These are phyloP conservation scores for Curvularia hawaiiensis DNA, from an alignment of 2,329 filamentous ascomycete genomes.

Conservation along the genomic window DNA sequence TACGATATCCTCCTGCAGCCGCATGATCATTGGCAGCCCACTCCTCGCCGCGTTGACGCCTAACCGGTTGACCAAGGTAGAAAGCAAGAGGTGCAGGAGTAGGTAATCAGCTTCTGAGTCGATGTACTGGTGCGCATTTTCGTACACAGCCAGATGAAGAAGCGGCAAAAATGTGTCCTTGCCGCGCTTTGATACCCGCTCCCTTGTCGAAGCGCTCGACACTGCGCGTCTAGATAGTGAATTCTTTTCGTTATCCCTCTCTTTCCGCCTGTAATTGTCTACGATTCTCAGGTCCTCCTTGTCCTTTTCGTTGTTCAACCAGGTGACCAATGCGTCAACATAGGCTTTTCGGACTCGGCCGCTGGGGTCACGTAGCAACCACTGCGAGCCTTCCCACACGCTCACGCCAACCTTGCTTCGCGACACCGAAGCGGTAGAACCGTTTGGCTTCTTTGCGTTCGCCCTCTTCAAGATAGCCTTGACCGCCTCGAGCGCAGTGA, in stretches of 20 bases:
- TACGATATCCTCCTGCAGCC: conserved; percentile 82
- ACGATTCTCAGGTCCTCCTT: conserved; percentile 66
- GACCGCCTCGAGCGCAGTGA: conserved; percentile 74
- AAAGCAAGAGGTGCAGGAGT: conserved; percentile 76
- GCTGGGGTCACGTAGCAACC: conserved; percentile 82
- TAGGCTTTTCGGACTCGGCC: conserved; percentile 83
- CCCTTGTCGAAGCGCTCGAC: conserved; percentile 68
- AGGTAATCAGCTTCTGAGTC: conserved; percentile 74
- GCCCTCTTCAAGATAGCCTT: conserved; percentile 83
- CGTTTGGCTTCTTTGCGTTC: conserved; percentile 59
- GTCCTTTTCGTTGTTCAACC: conserved; percentile 81
- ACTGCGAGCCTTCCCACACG: conserved; percentile 96
- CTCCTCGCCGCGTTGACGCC: conserved; percentile 81
- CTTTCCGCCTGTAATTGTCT: conserved; percentile 57
- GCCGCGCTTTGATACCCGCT: conserved; percentile 59
- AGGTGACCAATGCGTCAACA: conserved; percentile 79
- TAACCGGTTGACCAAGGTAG: conserved; percentile 73
- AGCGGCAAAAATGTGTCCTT: conserved; percentile 79
- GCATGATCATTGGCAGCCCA: conserved; percentile 86
- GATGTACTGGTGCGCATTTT: conserved; percentile 72
- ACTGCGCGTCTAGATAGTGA: conserved; percentile 65
- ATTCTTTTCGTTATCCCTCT: conserved; percentile 52
- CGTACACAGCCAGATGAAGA: conserved; percentile 86
- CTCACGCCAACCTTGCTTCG: conserved; percentile 77
- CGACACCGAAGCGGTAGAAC: conserved; percentile 60